Evolutionary conservation across 495 filamentous ascomycete species (phyloP), one percentile per base, ranked within the genome.

Genomic region (Penicillium maclennaniae): DNA sequence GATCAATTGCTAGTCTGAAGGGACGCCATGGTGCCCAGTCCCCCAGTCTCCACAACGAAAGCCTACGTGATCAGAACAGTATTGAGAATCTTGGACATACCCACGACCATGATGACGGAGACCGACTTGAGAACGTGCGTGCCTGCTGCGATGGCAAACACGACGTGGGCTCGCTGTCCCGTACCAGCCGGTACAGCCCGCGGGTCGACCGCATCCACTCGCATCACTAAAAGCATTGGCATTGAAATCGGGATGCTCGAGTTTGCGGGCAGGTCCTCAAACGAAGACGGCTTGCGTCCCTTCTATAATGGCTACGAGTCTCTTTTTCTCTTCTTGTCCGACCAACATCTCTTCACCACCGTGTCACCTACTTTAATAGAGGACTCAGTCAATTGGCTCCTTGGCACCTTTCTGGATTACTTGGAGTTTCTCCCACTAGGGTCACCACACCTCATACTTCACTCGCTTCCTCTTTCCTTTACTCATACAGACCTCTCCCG

Each of bases 71-170:
- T 14, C 81, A 84, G 47, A 87, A 92, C 60, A 91, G 87, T 55
- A 83, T 84, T 7, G 91, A 95, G 58, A 89, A 96, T 63, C 60
- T 96, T 28, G 77, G 87, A 51, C 78, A 83, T 56, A 87, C 89
- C 62, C 71, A 75, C 57, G 87, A 90, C 62, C 71, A 75, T 51
- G 86, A 91, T 57, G 88, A 95, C 52, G 72, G 82, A 15, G 88
- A 91, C 61, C 76, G 84, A 51, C 77, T 98, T 58, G 95, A 96
- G 73, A 96, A 98, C 65, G 93, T 98, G 44, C 79, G 93, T 66
- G 92, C 91, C 47, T 98, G 93, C 73, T 98, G 93, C 70, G 93
- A 97, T 82, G 93, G 90, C 56, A 92, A 89, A 27, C 75, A 79
- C 49, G 74, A 79, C 53, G 78, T 81, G 39, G 66, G 77, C 44